Evolutionary conservation across 768 basidiomycete genomes (phyloP), one percentile per base, ranked within the genome.

Genomic region (Paxillus ammoniavirescens): DNA sequence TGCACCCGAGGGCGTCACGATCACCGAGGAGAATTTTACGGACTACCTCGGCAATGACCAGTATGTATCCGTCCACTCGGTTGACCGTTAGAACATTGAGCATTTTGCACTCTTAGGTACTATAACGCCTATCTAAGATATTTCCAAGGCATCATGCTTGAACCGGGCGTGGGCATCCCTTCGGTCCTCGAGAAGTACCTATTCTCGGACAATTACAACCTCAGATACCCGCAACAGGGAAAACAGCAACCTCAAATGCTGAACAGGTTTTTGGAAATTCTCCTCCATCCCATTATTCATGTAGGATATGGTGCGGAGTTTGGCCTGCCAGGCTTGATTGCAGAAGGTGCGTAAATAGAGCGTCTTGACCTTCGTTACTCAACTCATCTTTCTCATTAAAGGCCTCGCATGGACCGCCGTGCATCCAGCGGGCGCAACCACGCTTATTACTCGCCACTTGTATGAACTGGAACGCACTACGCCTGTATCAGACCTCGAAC

Each of bases 221-320:
- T 35, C n/a, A 33, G 28, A 50, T 49, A 50, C 30, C 48, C 30
- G 13, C 48, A 50, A 4, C 62, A 72, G 36, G 75, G 67, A 17
- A 84, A 83, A n/a, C 56, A 64, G 17, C 70, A 76, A 18, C 79
- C 79, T 8, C 64, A 75, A 54, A 83, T 89, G 83, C 60, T 88
- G 13, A 75, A 73, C 42, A 77, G 86, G 10, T 77, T 83, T 56
- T 36, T 84, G 14, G 74, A 74, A 1, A 84, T 83, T 2, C 61
- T 86, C 8, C 26, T 89, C 5, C 87, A 90, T 59, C 82, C 87
- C 0, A 51, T 87, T 38, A 87, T 89, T 42, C 83, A 88, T 58
- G 58, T 71, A 3, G 86, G 83, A 13, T 80, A 81, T 65, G 86
- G 85, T 3, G 65, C 77, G 3, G 87, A 89, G 63, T 87, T 87